A percentile compares a stretch with the other conserved stretches of the same genome.
Conservation (phyloP, 2,329 filamentous ascomycete genomes). For the Aspergillus sp. region DNA sequence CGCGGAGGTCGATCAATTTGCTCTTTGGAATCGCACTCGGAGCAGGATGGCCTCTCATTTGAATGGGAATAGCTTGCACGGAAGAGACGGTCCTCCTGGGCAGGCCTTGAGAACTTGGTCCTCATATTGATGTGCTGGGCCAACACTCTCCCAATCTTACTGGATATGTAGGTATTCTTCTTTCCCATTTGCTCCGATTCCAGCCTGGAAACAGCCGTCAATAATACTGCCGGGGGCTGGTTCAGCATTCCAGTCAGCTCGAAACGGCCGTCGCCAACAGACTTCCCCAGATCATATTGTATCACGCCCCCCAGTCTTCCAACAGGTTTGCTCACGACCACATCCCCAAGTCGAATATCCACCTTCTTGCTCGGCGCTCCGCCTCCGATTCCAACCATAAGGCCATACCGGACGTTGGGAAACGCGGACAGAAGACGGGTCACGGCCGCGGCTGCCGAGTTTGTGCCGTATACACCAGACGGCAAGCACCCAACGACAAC, state of each 20-base stretch:
- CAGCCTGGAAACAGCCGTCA: not conserved
- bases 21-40: not conserved
- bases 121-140: not conserved
- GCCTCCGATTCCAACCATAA: too few relatives aligned
- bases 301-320: not conserved
- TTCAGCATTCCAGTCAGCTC: not conserved
- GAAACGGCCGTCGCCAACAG: not conserved
- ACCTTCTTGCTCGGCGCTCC: fast-evolving
- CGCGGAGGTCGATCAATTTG: not conserved
- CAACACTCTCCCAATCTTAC: not conserved
- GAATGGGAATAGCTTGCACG: not conserved
- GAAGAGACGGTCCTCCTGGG: not conserved
- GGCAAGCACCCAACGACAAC: too few relatives aligned
- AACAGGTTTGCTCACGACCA: not conserved
- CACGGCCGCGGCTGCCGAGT: too few relatives aligned
- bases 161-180: not conserved
- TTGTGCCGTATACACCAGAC: too few relatives aligned
- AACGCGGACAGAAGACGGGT: fast-evolving
- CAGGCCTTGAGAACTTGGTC: not conserved
- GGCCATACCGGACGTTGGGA: too few relatives aligned
- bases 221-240: not conserved
- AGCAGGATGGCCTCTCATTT: not conserved
- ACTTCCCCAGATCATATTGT: not conserved
- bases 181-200: not conserved
- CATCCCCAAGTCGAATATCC: not conserved